Conservation (phyloP, 495 filamentous ascomycete species). For the Neurospora sp. region DNA sequence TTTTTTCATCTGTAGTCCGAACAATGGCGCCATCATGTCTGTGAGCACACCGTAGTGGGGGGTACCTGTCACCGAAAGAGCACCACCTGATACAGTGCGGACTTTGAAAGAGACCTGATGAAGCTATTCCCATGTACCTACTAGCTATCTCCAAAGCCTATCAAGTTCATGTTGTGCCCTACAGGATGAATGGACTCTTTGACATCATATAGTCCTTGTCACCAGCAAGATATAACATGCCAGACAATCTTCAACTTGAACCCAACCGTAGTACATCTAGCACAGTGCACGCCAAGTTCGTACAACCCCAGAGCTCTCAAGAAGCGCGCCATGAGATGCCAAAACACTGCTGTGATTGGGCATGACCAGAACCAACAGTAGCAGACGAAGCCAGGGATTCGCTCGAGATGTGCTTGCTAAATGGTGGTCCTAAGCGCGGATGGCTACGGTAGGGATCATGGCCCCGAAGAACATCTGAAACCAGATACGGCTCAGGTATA, state of each 20-base stretch:
- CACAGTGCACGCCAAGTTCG: background rate
- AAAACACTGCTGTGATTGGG: background rate
- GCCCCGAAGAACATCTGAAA: background rate
- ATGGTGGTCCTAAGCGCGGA: background rate
- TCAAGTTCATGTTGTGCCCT: no score
- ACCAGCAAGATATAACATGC: background rate
- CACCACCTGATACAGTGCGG: background rate
- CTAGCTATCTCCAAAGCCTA: background rate
- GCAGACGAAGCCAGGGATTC: background rate
- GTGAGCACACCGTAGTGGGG: background rate
- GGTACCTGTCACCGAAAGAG: background rate
- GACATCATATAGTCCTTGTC: no score
- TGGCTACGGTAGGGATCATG: background rate
- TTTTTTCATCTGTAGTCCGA: no score
- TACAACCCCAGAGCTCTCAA: background rate
- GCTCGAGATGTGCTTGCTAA: background rate
- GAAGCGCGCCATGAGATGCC: background rate
- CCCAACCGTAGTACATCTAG: background rate
- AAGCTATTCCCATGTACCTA: background rate
- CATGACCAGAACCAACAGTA: background rate
- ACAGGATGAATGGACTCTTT: no score
- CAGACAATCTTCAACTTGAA: background rate
- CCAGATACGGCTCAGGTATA: background rate
- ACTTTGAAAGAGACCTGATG: background rate
- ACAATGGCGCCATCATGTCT: no score